Base-by-base conservation (phyloP, 73 alveolate species). In the Stentor roeselii region DNA sequence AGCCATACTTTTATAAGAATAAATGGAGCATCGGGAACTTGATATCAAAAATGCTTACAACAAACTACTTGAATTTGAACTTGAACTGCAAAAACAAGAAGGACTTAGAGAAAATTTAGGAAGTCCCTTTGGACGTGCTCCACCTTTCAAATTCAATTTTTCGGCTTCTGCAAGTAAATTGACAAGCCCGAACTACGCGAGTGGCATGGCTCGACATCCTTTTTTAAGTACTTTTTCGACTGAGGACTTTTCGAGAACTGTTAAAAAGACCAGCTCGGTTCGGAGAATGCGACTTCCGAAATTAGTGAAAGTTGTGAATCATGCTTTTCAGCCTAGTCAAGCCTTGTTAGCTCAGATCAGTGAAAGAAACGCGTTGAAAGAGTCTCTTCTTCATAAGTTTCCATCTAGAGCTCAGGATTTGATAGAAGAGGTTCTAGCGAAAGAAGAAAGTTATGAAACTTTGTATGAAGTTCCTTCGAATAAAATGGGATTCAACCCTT, bases 21-120 rank as follows among this genome's bases (percentile, higher is more conserved):
- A 50, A 50, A 50, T 50, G 67, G 67, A 50, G 21, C 21, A 6
- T 11, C 67, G 67, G 6, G 67, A 50, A 11, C 67, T 50, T 11
- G 67, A 50, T 21, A 50, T 50, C 6, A 50, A 50, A 50, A 67
- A 34, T 27, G 80, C 80, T 40, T 67, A 67, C 80, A 21, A 21
- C 37, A n/a, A 67, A 40, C 80, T 67, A 21, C 80, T 67, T 34
- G 80, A 0, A 34, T 67, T 67, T 34, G 80, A 67, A 67, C n/a
- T 67, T 21, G 37, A 67, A 34, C 41, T 27, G 37, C 37, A 32
- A 67, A 32, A 67, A 34, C 80, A 67, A 67, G 80, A 67, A 67
- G 37, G 21, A 30, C 80, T 67, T 67, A 36, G 80, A 1, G 41
- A 30, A 34, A 67, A n/a, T n/a, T 40, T 67, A 14, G 80, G 80